Evolutionary conservation across 1,284 basidiomycete species (phyloP).

Genomic region (Moesziomyces sp.): DNA sequence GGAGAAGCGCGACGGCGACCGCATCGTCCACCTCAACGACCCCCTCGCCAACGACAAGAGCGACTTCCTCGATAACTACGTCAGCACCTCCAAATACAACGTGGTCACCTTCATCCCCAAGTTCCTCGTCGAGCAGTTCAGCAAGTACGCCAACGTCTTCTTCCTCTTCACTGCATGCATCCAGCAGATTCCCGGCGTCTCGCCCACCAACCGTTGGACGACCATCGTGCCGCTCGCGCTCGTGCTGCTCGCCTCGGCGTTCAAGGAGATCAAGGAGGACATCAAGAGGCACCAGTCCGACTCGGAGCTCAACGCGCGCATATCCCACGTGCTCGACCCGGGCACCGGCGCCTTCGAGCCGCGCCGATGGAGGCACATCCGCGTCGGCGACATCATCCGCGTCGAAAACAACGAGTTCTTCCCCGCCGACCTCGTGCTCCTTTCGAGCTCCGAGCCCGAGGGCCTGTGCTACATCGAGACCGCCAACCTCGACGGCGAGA

Average conservation of each 20-base stretch:
- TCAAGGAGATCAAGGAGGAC: slow-evolving; percentile 97
- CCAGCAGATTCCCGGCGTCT: slow-evolving; percentile 97
- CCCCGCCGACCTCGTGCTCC: slow-evolving; percentile 89
- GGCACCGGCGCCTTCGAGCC: slow-evolving; percentile 76
- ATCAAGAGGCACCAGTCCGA: slow-evolving; percentile 97
- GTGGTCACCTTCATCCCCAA: slow-evolving; percentile 88
- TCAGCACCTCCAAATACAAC: slow-evolving; percentile 97
- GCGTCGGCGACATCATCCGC: slow-evolving; percentile 91
- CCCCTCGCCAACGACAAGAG: slow-evolving; percentile 57
- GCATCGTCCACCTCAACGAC: slow-evolving; percentile 63
- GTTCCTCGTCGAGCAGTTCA: slow-evolving; percentile 93
- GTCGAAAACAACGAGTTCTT: slow-evolving; percentile 93
- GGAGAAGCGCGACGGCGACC: slow-evolving; percentile 50
- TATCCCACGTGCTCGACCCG: slow-evolving; percentile 79
- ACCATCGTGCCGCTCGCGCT: slow-evolving; percentile 91
- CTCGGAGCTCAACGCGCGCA: slow-evolving; percentile 86
- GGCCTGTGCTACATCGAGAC: slow-evolving; percentile 98
- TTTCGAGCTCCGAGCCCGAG: slow-evolving; percentile 93
- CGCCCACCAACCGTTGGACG: slow-evolving; percentile 93
- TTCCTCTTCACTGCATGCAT: slow-evolving; percentile 98
- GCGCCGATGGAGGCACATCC: slow-evolving; percentile 87
- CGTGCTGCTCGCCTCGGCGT: slow-evolving; percentile 92
- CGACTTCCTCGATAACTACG: slow-evolving; percentile 75
- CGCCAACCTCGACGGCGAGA: slow-evolving; percentile 96
- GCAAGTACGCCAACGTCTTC: slow-evolving; percentile 98